Evolutionary conservation across 768 basidiomycete species (phyloP).

Genomic region (Leccinum incarnatum): DNA sequence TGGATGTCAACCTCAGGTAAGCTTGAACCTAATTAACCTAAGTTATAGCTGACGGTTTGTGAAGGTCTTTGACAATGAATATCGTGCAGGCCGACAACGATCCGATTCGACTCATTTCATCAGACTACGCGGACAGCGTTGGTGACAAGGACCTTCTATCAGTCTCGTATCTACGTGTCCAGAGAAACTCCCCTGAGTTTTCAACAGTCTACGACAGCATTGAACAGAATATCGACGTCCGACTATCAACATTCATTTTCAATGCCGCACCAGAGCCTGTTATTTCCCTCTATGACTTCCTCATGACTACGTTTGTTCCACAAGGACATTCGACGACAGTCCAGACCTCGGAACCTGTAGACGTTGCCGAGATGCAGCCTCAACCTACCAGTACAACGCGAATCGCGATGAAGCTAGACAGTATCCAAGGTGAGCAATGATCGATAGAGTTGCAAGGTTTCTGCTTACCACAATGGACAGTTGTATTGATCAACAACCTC

Average conservation of each 20-base stretch:
- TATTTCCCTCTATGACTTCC: conserved; percentile 88
- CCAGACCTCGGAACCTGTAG: conserved; percentile 10
- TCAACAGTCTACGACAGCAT: conserved; percentile 74
- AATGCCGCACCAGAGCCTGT: conserved; percentile 88
- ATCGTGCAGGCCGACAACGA: conserved; percentile 56
- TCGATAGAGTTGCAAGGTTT: background rate
- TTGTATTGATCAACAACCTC: conserved; percentile 71
- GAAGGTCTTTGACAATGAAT: conserved; percentile 73
- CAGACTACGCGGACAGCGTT: conserved; percentile 40
- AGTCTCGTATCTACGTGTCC: conserved; percentile 75
- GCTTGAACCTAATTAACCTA: conserved; percentile 5
- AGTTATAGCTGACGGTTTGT: conserved; percentile 9
- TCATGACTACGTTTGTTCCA: conserved; percentile 94
- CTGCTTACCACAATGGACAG: conserved; percentile 38
- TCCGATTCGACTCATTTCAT: conserved; percentile 66
- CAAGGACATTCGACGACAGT: conserved; percentile 11
- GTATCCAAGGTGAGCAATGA: conserved; percentile 63
- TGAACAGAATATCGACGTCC: conserved; percentile 84
- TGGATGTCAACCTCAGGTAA: conserved; percentile 77
- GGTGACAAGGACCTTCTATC: conserved; percentile 67
- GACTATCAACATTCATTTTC: conserved; percentile 88
- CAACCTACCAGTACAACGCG: conserved; percentile 59
- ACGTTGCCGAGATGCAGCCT: background rate
- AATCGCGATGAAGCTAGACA: conserved; percentile 78
- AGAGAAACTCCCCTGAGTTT: conserved; percentile 86